phyloP scores from a whole-genome alignment of 176 grass and related monocot species.

The Urochloa ruziziensis region DNA sequence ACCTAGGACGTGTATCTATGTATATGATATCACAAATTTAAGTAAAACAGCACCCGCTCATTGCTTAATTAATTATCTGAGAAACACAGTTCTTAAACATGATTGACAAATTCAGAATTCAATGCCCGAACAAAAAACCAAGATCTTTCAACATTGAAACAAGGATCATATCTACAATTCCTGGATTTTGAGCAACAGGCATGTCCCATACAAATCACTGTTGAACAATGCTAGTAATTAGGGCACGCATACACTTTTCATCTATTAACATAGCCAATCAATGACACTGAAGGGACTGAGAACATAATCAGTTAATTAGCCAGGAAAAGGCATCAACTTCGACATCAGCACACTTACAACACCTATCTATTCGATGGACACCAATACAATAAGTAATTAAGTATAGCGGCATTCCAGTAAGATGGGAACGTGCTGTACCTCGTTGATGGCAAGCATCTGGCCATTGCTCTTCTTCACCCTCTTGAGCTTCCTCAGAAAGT shows the following conservation, averaged over 20 bases:
- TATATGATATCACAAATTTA: neutral
- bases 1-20: neutral
- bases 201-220: neutral
- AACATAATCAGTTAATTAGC: neutral
- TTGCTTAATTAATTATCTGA: neutral
- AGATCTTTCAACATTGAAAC: neutral
- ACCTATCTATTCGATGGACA: neutral
- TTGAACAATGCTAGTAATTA: neutral
- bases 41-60: neutral
- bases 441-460: constrained; percentile 82
- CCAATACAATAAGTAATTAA: too few relatives aligned
- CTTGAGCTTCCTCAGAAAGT: constrained; percentile 96
- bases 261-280: neutral
- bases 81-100: neutral
- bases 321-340: neutral
- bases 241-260: neutral
- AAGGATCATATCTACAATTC: neutral
- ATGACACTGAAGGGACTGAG: neutral
- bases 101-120: neutral
- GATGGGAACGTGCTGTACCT: constrained; percentile 36
- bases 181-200: neutral
- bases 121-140: neutral
- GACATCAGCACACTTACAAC: neutral
- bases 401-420: neutral
- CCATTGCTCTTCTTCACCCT: constrained; percentile 98